Conservation (phyloP, 2,329 filamentous ascomycete species). For the Neoarthrinium moseri region DNA sequence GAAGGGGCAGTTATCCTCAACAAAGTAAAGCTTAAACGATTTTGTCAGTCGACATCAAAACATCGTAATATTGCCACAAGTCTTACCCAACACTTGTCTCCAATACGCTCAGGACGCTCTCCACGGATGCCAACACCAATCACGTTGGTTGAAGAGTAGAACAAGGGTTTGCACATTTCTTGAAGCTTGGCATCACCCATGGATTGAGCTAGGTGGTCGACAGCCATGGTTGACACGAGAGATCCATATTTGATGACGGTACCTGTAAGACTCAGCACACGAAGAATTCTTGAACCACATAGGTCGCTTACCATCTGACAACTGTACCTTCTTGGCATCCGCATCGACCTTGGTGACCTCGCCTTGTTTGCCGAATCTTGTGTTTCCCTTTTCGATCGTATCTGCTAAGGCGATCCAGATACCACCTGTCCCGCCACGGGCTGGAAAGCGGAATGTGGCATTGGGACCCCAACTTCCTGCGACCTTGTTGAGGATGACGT, state of each 20-base stretch:
- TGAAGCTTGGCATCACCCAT: conserved; percentile 86
- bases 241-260: conserved; percentile 88
- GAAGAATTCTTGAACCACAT: no score
- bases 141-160: conserved; percentile 96
- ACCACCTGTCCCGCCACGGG: conserved; percentile 90
- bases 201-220: conserved; percentile 81
- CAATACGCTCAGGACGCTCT: conserved; percentile 87
- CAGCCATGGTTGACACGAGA: conserved; percentile 92
- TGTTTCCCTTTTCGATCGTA: conserved; percentile 89
- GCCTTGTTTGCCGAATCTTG: conserved; percentile 80
- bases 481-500: conserved; percentile 92
- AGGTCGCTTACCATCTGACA: conserved; percentile 54
- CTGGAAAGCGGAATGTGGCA: conserved; percentile 96
- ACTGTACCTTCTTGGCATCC: conserved; percentile 74
- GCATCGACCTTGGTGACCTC: conserved; percentile 85
- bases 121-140: conserved; percentile 95
- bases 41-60: neutral
- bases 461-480: conserved; percentile 98
- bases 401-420: conserved; percentile 98
- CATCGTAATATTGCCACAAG: neutral
- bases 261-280: conserved; percentile 42
- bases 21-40: conserved; percentile 80
- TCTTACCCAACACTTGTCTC: conserved; percentile 96
- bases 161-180: conserved; percentile 82
- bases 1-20: conserved; percentile 97